Conservation (phyloP, 2,329 filamentous ascomycete species). For the Pestalotiopsis sp. region DNA sequence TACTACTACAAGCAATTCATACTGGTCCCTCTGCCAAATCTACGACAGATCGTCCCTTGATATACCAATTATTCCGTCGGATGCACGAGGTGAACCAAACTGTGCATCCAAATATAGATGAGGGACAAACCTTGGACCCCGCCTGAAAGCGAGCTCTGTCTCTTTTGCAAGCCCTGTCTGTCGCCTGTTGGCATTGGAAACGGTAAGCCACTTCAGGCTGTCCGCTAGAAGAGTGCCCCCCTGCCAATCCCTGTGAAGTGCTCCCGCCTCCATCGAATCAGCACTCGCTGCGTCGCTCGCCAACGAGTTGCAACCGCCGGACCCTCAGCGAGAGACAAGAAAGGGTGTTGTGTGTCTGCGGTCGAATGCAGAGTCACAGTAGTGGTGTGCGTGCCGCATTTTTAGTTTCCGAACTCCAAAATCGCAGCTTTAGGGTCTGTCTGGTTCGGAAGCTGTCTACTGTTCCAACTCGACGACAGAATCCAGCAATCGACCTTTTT, state of each 20-base stretch:
- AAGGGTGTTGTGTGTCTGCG: neutral
- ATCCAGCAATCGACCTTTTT: neutral
- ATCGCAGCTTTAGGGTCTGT: neutral
- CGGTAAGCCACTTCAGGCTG: neutral
- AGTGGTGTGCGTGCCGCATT: neutral
- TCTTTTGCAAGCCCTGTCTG: neutral
- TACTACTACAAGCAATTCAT: neutral
- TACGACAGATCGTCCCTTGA: neutral
- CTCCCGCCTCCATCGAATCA: conserved; percentile 28
- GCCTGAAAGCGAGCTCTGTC: neutral
- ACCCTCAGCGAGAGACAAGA: neutral
- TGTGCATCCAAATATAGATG: neutral
- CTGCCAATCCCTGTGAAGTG: conserved; percentile 10
- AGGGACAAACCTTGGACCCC: neutral
- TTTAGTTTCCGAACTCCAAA: neutral
- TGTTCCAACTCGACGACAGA: neutral
- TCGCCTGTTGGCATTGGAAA: neutral
- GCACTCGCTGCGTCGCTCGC: conserved; percentile 31
- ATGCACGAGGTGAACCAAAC: neutral
- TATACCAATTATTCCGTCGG: neutral
- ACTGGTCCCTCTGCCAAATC: neutral
- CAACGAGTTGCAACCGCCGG: conserved; percentile 29
- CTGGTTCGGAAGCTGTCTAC: neutral
- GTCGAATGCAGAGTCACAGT: conserved; percentile 6
- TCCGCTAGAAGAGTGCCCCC: neutral